Percentiles rank a stretch among this genome's conserved stretches.
Conservation (phyloP, 2,329 filamentous ascomycete species). For the Fusarium incarnatum region DNA sequence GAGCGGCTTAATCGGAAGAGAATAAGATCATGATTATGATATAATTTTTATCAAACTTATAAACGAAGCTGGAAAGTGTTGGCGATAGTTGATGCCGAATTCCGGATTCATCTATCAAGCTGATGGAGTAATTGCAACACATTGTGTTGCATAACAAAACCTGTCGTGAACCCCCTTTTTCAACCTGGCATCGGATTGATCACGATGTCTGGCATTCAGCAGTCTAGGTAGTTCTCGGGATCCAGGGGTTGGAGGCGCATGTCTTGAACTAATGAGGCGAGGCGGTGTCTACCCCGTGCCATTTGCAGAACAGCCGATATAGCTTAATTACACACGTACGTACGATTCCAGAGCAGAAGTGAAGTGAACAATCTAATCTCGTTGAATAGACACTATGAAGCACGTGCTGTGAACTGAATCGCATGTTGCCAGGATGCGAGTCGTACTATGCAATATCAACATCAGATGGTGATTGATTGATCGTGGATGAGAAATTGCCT, state of each 20-base stretch:
- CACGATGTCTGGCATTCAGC: slow-evolving; percentile 12
- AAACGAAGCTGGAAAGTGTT: not conserved
- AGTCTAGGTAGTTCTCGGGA: not conserved
- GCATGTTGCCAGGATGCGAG: slow-evolving; percentile 39
- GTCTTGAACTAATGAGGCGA: slow-evolving; percentile 12
- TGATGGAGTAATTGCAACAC: slow-evolving; percentile 7
- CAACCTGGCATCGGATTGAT: not conserved
- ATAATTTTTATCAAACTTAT: not conserved
- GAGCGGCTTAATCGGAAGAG: slow-evolving; percentile 18
- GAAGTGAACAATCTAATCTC: slow-evolving; percentile 23
- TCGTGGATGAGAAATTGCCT: slow-evolving; percentile 6
- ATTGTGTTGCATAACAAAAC: not conserved
- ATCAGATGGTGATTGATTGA: slow-evolving; percentile 9
- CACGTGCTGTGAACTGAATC: slow-evolving; percentile 43
- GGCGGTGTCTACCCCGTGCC: slow-evolving; percentile 18
- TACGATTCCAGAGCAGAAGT: slow-evolving; percentile 14
- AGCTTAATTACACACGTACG: slow-evolving; percentile 32
- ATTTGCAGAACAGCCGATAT: slow-evolving; percentile 14
- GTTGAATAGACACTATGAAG: slow-evolving; percentile 27
- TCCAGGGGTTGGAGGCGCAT: slow-evolving; percentile 8
- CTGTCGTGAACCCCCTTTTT: slow-evolving; percentile 16
- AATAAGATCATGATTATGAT: not conserved
- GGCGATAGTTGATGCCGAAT: not conserved
- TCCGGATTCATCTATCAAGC: not conserved
- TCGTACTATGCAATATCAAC: slow-evolving; percentile 37